Evolutionary conservation across 805 yeast genomes (phyloP).

Genomic region (Kodamaea leandrae): DNA sequence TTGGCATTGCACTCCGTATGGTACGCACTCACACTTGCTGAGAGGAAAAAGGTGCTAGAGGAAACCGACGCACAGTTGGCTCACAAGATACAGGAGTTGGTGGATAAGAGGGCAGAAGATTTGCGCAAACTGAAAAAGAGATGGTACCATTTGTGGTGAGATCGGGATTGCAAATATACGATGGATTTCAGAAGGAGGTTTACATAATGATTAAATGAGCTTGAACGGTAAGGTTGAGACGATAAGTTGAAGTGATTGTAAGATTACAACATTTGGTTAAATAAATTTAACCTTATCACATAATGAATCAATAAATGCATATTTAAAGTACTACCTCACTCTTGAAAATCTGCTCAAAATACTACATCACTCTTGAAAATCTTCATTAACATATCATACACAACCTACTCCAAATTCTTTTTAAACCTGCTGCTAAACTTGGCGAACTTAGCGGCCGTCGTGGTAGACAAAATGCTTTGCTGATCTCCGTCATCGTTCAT

Average conservation of each 20-base stretch:
- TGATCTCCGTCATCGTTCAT: neutral
- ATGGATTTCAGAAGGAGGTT: too few species aligned
- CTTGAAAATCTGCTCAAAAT: neutral
- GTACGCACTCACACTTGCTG: conserved; percentile 30
- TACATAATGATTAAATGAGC: too few species aligned
- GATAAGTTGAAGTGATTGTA: too few species aligned
- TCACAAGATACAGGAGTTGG: conserved; percentile 25
- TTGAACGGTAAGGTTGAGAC: too few species aligned
- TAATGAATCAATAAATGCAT: neutral
- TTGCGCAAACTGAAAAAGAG: conserved; percentile 14
- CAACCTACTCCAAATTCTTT: conserved; percentile 12
- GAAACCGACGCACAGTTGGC: conserved; percentile 21
- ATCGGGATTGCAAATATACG: too few species aligned
- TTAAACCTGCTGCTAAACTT: conserved; percentile 17
- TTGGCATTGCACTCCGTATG: conserved; percentile 35
- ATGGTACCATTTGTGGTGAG: conserved; percentile 16
- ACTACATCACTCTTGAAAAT: neutral
- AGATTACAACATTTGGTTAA: too few species aligned
- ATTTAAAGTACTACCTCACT: neutral
- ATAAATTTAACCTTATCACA: too few species aligned
- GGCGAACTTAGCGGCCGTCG: conserved; percentile 18
- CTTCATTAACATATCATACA: neutral
- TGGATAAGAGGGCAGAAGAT: conserved; percentile 24
- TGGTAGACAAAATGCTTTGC: conserved; percentile 23
- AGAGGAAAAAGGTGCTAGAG: conserved; percentile 18